Base-by-base conservation (phyloP, 306 rosid species). In the Trifolium dubium region DNA sequence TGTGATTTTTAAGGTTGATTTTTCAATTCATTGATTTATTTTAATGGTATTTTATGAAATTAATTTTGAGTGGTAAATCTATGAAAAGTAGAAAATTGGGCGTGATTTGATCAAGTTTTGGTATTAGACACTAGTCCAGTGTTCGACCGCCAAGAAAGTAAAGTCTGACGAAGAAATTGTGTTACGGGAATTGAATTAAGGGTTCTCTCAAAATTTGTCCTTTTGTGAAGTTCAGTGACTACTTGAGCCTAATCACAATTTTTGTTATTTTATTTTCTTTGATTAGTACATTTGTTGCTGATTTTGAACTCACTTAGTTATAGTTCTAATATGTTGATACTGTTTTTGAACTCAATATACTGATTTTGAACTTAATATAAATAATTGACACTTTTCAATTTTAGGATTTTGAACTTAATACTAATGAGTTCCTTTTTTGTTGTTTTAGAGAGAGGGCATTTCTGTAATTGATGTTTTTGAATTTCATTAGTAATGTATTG, bases 401-500 rank as follows among this genome's bases (percentile, higher is more conserved):
- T 41, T 18, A 44, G 47, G 51, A 44, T 79, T 66, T 66, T n/a
- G n/a, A n/a, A n/a, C n/a, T 19, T 44, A 10, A 39, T 15, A 23
- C 23, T 23, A 23, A 23, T 23, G 18, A 67, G 61, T 40, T 77
- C 28, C 58, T 9, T 55, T 32, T 53, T 50, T 61, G 2, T 61
- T 47, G 64, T 68, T 46, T n/a, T 28, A 49, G 43, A 61, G 49
- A 39, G 15, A 40, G 49, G 50, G 41, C 30, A 53, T 67, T 66
- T 35, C 5, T 11, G 61, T 46, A 23, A 8, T 50, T 6, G 37
- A 2, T 35, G 17, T 18, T 19, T 62, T 73, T 73, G 69, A 53
- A 62, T 62, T 61, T 73, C 39, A 47, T 4, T 73, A 3, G 6
- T 46, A 39, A 37, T 39, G 50, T 37, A 34, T 68, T 47, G 64